A percentile compares a stretch with the other conserved stretches of the same genome.
phyloP scores from a whole-genome alignment of 805 yeast species.

The Peterozyma toletana region DNA sequence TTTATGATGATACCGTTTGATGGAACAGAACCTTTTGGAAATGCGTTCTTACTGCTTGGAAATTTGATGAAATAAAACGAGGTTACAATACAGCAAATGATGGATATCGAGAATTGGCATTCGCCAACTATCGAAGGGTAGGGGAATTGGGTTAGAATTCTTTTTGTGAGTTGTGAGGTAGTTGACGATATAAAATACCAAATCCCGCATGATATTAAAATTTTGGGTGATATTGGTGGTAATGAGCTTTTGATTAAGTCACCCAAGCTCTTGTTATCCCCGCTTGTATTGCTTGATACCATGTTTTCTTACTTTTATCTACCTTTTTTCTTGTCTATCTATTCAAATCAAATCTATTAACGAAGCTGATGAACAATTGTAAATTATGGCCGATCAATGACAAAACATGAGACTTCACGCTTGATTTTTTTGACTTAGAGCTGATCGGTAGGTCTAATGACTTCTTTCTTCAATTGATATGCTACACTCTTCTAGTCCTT shows the following conservation, averaged over 20 bases:
- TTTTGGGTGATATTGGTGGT: constrained; percentile 29
- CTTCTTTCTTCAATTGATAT: no score
- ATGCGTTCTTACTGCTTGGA: constrained; percentile 24
- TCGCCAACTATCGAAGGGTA: constrained; percentile 61
- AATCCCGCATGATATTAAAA: constrained; percentile 35
- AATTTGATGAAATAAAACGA: constrained; percentile 25
- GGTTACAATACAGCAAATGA: constrained; percentile 27
- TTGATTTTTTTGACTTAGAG: no score
- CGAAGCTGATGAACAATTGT: no score
- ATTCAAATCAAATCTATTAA: no score
- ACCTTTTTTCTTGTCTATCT: no score
- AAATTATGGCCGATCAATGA: no score
- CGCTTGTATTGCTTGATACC: no score
- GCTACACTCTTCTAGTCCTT: no score
- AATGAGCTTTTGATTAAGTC: not conserved
- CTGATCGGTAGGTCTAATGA: no score
- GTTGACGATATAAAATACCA: constrained; percentile 61
- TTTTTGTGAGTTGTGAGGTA: constrained; percentile 58
- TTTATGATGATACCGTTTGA: constrained; percentile 19
- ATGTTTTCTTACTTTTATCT: no score
- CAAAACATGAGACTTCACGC: no score
- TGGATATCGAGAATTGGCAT: constrained; percentile 51
- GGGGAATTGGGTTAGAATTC: constrained; percentile 45
- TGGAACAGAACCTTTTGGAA: constrained; percentile 55
- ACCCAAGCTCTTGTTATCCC: no score